Evolutionary conservation across 176 grass and related monocot genomes (phyloP).

Genomic region (Luzula sylvatica): DNA sequence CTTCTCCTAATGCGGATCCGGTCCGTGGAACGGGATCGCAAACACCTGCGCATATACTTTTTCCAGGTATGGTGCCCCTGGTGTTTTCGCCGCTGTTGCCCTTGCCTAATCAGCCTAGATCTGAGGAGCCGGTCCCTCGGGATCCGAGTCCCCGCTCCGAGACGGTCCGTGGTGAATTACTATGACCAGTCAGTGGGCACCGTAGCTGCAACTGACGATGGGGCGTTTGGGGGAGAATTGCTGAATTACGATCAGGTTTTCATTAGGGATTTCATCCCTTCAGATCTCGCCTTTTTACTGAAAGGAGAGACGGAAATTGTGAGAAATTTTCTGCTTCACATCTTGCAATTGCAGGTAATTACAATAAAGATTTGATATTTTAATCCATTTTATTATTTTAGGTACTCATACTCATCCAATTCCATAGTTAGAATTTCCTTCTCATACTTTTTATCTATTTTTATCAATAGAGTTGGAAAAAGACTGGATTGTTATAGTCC

Average conservation of each 20-base stretch:
- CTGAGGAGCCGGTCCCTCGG: background rate
- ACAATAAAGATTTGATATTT: constrained; percentile 10
- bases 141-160: constrained; percentile 2
- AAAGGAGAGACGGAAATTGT: constrained; percentile 97
- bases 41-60: constrained; percentile 1
- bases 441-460: constrained; percentile 27
- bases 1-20: constrained; percentile 5
- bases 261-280: constrained; percentile 93
- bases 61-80: background rate
- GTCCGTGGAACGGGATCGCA: background rate
- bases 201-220: constrained; percentile 63
- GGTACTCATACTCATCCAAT: background rate
- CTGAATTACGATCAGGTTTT: constrained; percentile 99
- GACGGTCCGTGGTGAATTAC: constrained; percentile 64
- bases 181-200: constrained; percentile 80
- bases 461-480: constrained; percentile 44
- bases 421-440: background rate
- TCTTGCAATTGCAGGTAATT: constrained; percentile 86
- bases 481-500: constrained; percentile 49
- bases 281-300: constrained; percentile 86
- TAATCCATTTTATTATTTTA: constrained; percentile 8
- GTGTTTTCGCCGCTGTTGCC: background rate
- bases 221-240: constrained; percentile 36
- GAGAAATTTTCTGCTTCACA: constrained; percentile 92
- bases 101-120: background rate